Evolutionary conservation across 2,329 filamentous ascomycete species (phyloP), one percentile per base, ranked within the genome.

Genomic region (Cephalotrichum gorgonifer): DNA sequence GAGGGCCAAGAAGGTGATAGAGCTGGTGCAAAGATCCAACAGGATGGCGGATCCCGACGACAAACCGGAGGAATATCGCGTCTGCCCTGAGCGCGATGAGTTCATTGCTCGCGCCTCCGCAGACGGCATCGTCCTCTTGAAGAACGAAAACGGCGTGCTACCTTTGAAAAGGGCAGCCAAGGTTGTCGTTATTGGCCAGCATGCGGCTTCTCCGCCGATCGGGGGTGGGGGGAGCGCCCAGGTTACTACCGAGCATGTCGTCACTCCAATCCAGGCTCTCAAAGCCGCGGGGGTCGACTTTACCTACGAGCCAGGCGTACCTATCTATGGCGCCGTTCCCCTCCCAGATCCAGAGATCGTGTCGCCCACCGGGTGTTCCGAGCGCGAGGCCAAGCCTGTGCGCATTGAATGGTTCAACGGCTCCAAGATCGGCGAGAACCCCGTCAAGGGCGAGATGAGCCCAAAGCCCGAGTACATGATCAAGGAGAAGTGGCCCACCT

Each of bases 141-240:
- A 84, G 63, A 85, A 85, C 51, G 68, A 80, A 20, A 68, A 71
- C 27, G 62, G 64, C 11, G 62, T 77, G 2, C 65, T 85, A 1
- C 81, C 81, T 0, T 57, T 79, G 4, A 68, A 52, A 1, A 57
- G 52, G 7, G 50, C 53, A 12, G 6, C 6, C 6, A 30, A 30
- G 6, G 27, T 30, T 12, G 6, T 30, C 6, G 27, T 30, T 30
- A 12, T 30, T 30, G 27, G 27, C 27, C 63, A 64, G 1, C 58
- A 64, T 26, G 57, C 63, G 43, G 3, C 60, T 43, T 54, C 58
- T n/a, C 57, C 62, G 0, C 52, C 60, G 30, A 58, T 60, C 9
- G 54, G 60, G 2, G 65, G 64, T 6, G 56, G 64, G 17, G 58
- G 65, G 4, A 59, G 64, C 48, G 58, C 63, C 12, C 48, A 46